Conservation (phyloP, 441 rosid genomes). For the Metrosideros polymorpha region DNA sequence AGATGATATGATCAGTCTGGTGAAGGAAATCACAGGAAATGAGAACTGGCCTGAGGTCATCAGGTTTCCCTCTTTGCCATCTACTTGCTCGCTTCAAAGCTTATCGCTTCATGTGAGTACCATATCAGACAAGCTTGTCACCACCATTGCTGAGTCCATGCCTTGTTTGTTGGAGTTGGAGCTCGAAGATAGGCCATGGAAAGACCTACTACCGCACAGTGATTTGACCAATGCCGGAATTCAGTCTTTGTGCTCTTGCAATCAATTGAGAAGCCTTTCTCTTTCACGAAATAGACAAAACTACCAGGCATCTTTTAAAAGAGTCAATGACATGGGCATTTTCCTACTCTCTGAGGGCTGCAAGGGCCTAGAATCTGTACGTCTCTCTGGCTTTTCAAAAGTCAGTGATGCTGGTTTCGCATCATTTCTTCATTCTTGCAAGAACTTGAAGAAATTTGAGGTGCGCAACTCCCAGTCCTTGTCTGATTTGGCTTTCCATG, state of each 20-base stretch:
- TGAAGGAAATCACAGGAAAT: constrained; percentile 17
- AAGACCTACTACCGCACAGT: constrained; percentile 15
- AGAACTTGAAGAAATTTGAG: constrained; percentile 43
- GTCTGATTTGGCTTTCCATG: constrained; percentile 63
- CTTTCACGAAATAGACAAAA: constrained; percentile 38
- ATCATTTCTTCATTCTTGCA: constrained; percentile 48
- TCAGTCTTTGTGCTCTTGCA: constrained; percentile 33
- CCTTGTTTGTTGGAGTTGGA: constrained; percentile 43
- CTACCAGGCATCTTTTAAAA: constrained; percentile 40
- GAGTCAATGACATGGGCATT: constrained; percentile 67
- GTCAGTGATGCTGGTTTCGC: constrained; percentile 71
- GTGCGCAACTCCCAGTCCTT: constrained; percentile 36
- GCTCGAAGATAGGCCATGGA: constrained; percentile 51
- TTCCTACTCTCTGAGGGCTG: constrained; percentile 56
- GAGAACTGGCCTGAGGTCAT: constrained; percentile 4
- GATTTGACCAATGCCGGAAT: constrained; percentile 53
- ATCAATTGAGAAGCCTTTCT: constrained; percentile 33
- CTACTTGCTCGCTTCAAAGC: constrained; percentile 25
- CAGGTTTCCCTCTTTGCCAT: constrained; percentile 1
- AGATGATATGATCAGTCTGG: constrained; percentile 27
- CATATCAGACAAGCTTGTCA: constrained; percentile 41
- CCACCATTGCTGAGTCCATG: constrained; percentile 25
- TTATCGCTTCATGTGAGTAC: constrained; percentile 48
- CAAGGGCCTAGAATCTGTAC: constrained; percentile 36
- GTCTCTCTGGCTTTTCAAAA: constrained; percentile 46